A percentile compares a stretch with the other conserved stretches of the same genome.
Evolutionary conservation across 2,329 filamentous ascomycete genomes (phyloP).

Genomic region (Lasiodiplodia sp.): DNA sequence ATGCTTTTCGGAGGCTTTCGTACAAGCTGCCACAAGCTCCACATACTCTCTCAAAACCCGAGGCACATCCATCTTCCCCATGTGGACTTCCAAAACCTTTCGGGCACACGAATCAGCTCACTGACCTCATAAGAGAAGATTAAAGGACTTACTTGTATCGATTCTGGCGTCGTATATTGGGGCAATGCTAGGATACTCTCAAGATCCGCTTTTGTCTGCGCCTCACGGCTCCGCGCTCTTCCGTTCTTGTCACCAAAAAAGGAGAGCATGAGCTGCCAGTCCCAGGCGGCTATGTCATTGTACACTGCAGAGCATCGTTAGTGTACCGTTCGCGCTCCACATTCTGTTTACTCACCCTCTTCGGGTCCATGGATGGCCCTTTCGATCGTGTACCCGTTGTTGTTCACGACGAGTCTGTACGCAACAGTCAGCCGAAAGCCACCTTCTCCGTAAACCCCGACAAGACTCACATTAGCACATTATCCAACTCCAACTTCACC

Average conservation of each 20-base stretch:
- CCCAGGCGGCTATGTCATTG: slow-evolving; percentile 37
- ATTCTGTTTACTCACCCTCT: background rate
- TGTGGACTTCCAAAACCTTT: background rate
- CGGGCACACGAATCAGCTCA: background rate
- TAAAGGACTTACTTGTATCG: background rate
- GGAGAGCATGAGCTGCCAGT: slow-evolving; percentile 34
- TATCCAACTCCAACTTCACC: slow-evolving; percentile 45
- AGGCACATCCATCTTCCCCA: background rate
- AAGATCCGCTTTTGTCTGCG: background rate
- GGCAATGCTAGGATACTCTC: background rate
- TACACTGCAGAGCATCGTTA: slow-evolving; percentile 24
- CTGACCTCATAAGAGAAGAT: background rate
- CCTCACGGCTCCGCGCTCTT: background rate
- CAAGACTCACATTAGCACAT: slow-evolving; percentile 48
- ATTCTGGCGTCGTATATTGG: background rate
- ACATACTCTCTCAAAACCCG: background rate
- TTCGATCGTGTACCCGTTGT: slow-evolving; percentile 50
- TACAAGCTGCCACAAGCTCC: background rate
- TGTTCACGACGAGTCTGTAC: slow-evolving; percentile 47
- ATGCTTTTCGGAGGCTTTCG: background rate
- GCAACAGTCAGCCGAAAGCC: slow-evolving; percentile 38
- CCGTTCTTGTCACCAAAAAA: slow-evolving; percentile 34
- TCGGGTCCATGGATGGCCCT: slow-evolving; percentile 45
- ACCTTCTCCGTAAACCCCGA: slow-evolving; percentile 14
- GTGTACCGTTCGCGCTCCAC: background rate